Evolutionary conservation across 2,329 filamentous ascomycete species (phyloP), one percentile per base, ranked within the genome.

Genomic region (Huntiella decipiens): DNA sequence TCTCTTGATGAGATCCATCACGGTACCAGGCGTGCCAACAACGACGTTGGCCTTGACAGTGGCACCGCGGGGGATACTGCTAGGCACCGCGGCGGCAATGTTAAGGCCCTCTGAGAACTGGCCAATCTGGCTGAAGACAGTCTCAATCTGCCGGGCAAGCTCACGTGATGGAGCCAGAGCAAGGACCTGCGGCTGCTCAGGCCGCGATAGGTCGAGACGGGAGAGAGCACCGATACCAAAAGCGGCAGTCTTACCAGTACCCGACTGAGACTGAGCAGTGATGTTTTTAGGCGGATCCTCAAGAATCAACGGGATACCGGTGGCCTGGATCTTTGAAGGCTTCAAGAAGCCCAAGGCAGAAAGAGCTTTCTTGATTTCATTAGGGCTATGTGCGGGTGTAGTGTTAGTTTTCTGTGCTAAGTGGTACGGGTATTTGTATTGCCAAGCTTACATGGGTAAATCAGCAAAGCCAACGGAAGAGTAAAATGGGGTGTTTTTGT

Each of bases 261-360:
- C 91, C 2, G 91, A 98, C 62, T 98, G 91, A n/a, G 91, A 98
- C 64, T 98, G 91, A 3, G 87, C 91, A 57, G 98, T 88, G 73
- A 98, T 82, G 63, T 96, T 96, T 53, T 72, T 71, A 1, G 88
- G 81, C n/a, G 91, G 88, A 57, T 94, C 70, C 55, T 73, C 67
- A 52, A 98, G 73, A 57, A 98, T 81, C 46, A 98, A 71, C 22
- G 91, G 91, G 13, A 98, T 73, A 1, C 91, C 91, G 55, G 81
- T 84, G 62, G 94, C 91, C 66, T 98, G 91, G 53, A 98, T 93
- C 66, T 98, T 98, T 47, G 91, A 96, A 0, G 91, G 91, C 63
- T 92, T 93, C 57, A 79, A 73, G 68, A 95, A 96, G 63, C 82
- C 82, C 72, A 96, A 82, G 45, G 74, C 68, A 40, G 77, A 68